Evolutionary conservation across 306 rosid genomes (phyloP), one percentile per base, ranked within the genome.

Genomic region (Vachellia collinsii): DNA sequence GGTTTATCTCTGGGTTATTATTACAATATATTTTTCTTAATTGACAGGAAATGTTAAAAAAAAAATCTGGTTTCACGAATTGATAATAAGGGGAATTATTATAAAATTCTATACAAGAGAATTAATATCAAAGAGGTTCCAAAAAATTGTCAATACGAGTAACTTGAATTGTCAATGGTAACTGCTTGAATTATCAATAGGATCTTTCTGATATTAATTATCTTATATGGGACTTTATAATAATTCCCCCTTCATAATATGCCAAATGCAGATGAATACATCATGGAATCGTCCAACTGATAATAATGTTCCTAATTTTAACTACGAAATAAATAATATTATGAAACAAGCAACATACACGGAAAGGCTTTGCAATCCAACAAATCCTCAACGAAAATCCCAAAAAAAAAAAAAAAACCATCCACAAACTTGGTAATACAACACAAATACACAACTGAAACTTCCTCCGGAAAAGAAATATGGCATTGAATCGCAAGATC

Each of bases 401-500:
- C 84, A 77, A 22, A 76, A 13, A 44, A 67, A 72, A 70, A 13
- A 44, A 71, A 72, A 70, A 59, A 46, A 76, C 78, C 73, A 67
- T 51, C 69, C 65, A 48, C 83, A 82, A 88, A 77, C 81, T 11
- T 7, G 66, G 79, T 54, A 43, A 68, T 76, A 75, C 29, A 73
- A 74, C 86, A 29, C 34, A 29, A 29, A 29, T 29, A 29, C 34
- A 64, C 51, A 50, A 36, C 44, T 72, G 48, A 34, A 74, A 73
- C 25, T 80, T 53, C 67, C 73, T 75, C 56, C 74, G 62, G 73
- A 66, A 41, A 73, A 80, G 43, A 61, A 67, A 76, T 51, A 74
- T 75, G 85, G 53, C 80, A 88, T 50, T 20, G 56, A 70, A 66
- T 81, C 84, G 84, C 86, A 83, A 41, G 59, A 85, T 88, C 88